Percentiles rank a stretch among this genome's conserved stretches.
phyloP scores from a whole-genome alignment of 2,329 filamentous ascomycete species.

The Alternaria solani region DNA sequence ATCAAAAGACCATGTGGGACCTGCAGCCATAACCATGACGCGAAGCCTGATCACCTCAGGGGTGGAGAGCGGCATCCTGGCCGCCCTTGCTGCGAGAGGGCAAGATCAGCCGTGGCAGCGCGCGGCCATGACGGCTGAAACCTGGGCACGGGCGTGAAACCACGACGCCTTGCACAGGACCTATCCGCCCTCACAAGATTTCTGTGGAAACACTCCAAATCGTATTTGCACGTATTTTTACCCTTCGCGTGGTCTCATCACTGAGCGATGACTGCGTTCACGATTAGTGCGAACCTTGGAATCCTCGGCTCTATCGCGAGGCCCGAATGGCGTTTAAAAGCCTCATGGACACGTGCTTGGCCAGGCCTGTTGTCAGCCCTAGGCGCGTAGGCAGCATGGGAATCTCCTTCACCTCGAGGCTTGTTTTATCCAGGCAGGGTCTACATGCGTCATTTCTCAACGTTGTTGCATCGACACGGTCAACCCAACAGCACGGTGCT shows the following conservation, averaged over 20 bases:
- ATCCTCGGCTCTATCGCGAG: not conserved
- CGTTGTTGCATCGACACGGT: not conserved
- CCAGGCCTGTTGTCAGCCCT: not conserved
- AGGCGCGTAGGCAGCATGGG: not conserved
- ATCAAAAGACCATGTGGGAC: constrained; percentile 11
- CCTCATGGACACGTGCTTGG: constrained; percentile 2
- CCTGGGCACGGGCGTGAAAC: not conserved
- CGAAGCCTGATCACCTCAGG: constrained; percentile 12
- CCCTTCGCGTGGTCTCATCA: not conserved
- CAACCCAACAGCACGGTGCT: not conserved
- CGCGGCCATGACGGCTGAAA: not conserved
- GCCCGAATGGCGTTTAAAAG: constrained; percentile 3
- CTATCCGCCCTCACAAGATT: not conserved
- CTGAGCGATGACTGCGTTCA: not conserved
- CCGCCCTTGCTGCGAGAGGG: not conserved
- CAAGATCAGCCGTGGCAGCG: not conserved
- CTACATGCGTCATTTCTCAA: not conserved
- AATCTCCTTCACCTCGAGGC: not conserved
- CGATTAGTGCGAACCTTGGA: not conserved
- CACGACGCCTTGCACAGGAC: not conserved
- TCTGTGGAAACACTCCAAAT: not conserved
- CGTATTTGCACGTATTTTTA: not conserved
- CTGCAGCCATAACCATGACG: constrained; percentile 11
- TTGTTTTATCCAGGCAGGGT: not conserved
- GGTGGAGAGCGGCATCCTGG: not conserved